Conservation (phyloP, 495 filamentous ascomycete genomes). For the Evernia prunastri region DNA sequence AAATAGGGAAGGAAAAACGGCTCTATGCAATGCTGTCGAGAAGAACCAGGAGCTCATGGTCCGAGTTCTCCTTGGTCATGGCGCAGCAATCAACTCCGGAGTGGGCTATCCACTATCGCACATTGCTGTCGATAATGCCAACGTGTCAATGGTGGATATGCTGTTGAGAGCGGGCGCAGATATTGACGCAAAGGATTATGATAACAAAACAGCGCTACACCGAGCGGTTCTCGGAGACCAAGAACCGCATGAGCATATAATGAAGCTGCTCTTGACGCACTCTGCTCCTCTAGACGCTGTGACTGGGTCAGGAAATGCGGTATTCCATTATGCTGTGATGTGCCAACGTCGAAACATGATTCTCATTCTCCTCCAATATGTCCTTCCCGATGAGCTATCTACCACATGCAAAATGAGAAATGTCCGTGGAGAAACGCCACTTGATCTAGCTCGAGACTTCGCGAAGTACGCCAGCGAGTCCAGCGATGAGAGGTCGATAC, state of each 20-base stretch:
- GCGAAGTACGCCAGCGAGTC: no score
- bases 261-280: not conserved
- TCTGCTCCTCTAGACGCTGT: not conserved
- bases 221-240: not conserved
- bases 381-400: not conserved
- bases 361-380: not conserved
- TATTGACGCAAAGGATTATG: not conserved
- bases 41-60: not conserved
- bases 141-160: not conserved
- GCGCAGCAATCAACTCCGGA: not conserved
- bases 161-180: not conserved
- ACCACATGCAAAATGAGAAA: not conserved
- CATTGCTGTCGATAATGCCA: not conserved
- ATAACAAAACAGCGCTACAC: not conserved
- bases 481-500: not conserved
- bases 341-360: not conserved
- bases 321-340: conserved; percentile 1
- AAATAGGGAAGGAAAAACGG: not conserved
- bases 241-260: not conserved
- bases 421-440: not conserved
- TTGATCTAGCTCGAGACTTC: not conserved
- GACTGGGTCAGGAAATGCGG: not conserved
- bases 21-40: not conserved
- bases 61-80: not conserved
- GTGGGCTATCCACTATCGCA: not conserved